A percentile compares a stretch with the other conserved stretches of the same genome.
Conservation (phyloP, 352 stramenopile species). For the Pythium myriotylum region DNA sequence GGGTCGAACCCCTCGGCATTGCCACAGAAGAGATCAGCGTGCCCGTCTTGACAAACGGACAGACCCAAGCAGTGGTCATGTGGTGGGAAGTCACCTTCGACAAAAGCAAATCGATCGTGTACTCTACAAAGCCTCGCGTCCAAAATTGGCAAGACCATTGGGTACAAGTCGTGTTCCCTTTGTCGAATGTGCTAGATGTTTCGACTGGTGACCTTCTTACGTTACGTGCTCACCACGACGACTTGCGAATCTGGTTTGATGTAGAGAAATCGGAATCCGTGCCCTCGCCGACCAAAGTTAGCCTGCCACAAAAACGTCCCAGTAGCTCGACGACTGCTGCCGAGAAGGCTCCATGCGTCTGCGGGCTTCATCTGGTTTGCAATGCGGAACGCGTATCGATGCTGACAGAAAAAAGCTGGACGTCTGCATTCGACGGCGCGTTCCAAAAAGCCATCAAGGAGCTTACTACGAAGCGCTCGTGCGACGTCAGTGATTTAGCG, state of each 20-base stretch:
- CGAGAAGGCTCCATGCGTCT: constrained; percentile 67
- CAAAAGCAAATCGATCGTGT: constrained; percentile 46
- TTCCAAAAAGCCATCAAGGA: constrained; percentile 40
- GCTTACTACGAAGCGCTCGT: constrained; percentile 20
- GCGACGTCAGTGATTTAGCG: constrained; percentile 33
- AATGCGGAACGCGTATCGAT: constrained; percentile 81
- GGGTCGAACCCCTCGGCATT: constrained; percentile 15
- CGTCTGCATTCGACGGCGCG: constrained; percentile 36
- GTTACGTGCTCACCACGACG: constrained; percentile 66
- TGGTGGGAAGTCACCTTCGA: constrained; percentile 83
- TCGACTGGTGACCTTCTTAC: constrained; percentile 30
- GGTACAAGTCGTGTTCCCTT: constrained; percentile 77
- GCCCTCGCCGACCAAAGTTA: constrained; percentile 6
- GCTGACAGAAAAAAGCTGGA: constrained; percentile 56
- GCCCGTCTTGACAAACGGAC: constrained; percentile 34
- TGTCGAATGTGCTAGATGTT: constrained; percentile 38
- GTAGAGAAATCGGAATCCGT: constrained; percentile 29
- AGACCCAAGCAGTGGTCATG: constrained; percentile 74
- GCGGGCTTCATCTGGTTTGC: constrained; percentile 76
- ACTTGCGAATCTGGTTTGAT: constrained; percentile 83
- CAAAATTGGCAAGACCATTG: constrained; percentile 88
- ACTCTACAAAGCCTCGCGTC: constrained; percentile 61
- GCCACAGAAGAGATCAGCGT: constrained; percentile 46
- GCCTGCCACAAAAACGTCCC: constrained; percentile 37
- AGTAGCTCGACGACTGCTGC: constrained; percentile 8